Base-by-base conservation (phyloP, 2,329 filamentous ascomycete species). In the Aspergillus chevalieri region DNA sequence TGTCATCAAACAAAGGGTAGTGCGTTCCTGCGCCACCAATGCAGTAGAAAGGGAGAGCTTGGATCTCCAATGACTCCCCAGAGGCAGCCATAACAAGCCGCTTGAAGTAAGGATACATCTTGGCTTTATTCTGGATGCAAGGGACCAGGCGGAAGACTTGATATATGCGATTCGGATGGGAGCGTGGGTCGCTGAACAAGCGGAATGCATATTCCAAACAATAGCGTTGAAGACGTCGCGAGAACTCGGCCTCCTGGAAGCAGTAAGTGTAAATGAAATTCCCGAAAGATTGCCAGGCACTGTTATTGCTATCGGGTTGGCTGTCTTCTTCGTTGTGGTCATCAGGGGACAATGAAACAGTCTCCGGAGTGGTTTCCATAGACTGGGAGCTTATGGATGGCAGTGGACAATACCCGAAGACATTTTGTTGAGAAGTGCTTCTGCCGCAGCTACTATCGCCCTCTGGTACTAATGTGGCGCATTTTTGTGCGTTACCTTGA, bases 111-210 rank as follows among this genome's bases (percentile, higher is more conserved):
- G 60, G 58, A 17, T 71, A 54, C 19, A 77, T 63, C 41, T 70
- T 62, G 0, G 73, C 66, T 14, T 64, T 57, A 21, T 66, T 67
- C 19, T 65, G 77, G 52, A 84, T 84, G 22, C 83, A 76, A 15
- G 86, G 70, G n/a, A 82, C 83, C 49, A 89, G 85, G 33, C 82
- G 84, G 64, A 90, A 91, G 1, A 83, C 76, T 30, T 77, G 75
- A n/a, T 73, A 69, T 48, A 83, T 73, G 1, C 66, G 66, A 2
- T 71, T 64, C 2, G 75, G 74, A 0, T 78, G 74, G 44, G 80
- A 76, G 54, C 75, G 43, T 47, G 64, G 49, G 41, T 65, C 57
- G 6, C 64, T 70, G 2, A 87, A 73, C 1, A 91, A 68, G 2
- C 73, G 69, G 49, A 83, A 80, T 0, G 78, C 86, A 22, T 75